Percentiles rank a stretch among this genome's conserved stretches.
Conservation (phyloP, 1,284 basidiomycete species). For the Puccinia horiana region DNA sequence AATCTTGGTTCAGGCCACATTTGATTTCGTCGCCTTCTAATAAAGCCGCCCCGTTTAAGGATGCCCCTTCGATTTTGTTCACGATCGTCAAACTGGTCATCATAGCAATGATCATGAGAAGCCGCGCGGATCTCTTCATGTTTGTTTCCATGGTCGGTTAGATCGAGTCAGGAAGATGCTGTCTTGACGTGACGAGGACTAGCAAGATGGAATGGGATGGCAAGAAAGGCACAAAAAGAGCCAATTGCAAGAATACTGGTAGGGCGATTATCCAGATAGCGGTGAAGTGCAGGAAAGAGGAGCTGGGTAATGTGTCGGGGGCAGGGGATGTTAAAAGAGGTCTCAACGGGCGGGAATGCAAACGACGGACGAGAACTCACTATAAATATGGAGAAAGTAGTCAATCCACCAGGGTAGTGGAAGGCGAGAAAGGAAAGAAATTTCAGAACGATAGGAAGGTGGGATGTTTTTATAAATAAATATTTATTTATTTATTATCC, state of each 20-base stretch:
- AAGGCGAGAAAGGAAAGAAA: background rate
- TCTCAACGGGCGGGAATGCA: background rate
- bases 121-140: background rate
- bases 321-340: background rate
- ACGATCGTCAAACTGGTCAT: background rate
- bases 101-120: background rate
- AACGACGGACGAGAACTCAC: background rate
- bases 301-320: background rate
- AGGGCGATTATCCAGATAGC: no score
- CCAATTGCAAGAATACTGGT: no score
- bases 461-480: background rate
- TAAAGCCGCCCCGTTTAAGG: background rate
- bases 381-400: background rate
- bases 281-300: background rate
- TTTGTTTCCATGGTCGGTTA: background rate
- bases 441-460: conserved; percentile 21
- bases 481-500: background rate
- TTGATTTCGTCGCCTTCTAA: background rate
- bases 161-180: no score
- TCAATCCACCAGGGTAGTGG: background rate
- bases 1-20: background rate
- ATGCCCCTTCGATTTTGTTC: background rate
- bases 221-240: no score
- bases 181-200: no score
- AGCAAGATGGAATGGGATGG: no score